These are phyloP conservation scores for Karstenula rhodostoma DNA, from an alignment of 2,329 filamentous ascomycete species.

Conservation along the genomic window DNA sequence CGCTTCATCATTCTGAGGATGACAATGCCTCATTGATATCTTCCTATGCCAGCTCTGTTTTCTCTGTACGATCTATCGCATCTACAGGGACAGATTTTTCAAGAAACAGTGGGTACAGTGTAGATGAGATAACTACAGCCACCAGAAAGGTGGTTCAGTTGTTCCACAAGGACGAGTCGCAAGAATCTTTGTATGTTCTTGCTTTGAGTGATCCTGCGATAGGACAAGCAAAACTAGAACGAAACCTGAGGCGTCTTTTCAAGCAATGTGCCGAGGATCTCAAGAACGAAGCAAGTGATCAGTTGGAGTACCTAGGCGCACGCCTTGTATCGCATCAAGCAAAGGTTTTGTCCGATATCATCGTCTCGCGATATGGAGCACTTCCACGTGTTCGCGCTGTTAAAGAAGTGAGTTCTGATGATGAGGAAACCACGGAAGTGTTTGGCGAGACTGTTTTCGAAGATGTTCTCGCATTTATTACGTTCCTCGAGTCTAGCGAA, in stretches of 20 bases:
- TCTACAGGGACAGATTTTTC: constrained; percentile 21
- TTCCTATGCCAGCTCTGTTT: constrained; percentile 18
- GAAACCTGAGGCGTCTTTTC: constrained; percentile 20
- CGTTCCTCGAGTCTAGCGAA: constrained; percentile 25
- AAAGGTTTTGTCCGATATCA: constrained; percentile 13
- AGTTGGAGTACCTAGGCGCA: constrained; percentile 16
- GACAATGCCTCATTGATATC: constrained; percentile 15
- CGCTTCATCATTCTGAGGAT: not conserved
- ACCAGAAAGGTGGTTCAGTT: constrained; percentile 19
- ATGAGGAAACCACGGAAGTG: constrained; percentile 4
- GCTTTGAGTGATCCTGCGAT: constrained; percentile 17
- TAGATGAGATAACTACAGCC: constrained; percentile 17
- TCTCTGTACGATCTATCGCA: constrained; percentile 16
- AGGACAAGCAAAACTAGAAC: constrained; percentile 14
- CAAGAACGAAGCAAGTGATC: constrained; percentile 16
- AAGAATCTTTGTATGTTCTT: constrained; percentile 14
- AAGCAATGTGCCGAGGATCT: constrained; percentile 17
- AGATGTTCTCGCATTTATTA: constrained; percentile 19
- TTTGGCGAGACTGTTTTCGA: constrained; percentile 23
- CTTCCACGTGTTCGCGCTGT: not conserved
- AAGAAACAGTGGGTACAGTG: constrained; percentile 16
- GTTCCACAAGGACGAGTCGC: constrained; percentile 12
- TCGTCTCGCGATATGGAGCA: constrained; percentile 15
- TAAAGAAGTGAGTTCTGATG: constrained; percentile 19
- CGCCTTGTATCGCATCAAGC: constrained; percentile 20